Evolutionary conservation across 768 basidiomycete species (phyloP), one percentile per base, ranked within the genome.

Genomic region (Gyrodon lividus): DNA sequence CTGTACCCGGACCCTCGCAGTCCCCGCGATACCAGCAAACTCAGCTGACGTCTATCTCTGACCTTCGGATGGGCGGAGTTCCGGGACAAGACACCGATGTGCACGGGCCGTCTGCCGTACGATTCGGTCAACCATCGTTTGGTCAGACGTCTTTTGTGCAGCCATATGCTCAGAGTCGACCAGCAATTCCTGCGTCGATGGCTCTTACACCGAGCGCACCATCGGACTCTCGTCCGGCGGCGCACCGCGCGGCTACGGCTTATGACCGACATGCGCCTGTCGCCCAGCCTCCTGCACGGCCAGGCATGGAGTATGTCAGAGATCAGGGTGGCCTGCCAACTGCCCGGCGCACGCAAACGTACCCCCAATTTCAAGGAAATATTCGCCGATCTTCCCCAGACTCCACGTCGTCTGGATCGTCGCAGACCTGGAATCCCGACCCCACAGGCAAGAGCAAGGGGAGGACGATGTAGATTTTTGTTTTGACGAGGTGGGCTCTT

Each of bases 11-110:
- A 10, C 28, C 65, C 14, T 59, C 65, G 13, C 59, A 69, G 6
- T 64, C 67, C 7, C 67, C 68, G 19, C 60, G 62, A 16, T 60
- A 66, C 39, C 61, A 53, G 4, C 66, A 68, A 37, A 54, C 30
- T 6, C 39, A 60, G 2, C 58, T 67, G 35, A 59, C 66, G 2
- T n/a, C 55, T 31, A 33, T 52, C 37, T 40, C 51, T 14, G 44
- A 45, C 23, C 16, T 44, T 34, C 17, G 34, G 16, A 35, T 34
- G 19, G 19, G 33, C 17, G 37, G 23, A 5, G 44, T 52, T 14
- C 9, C 26, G 0, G 54, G 43, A 20, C 62, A 59, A 30, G 61
- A 63, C 6, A 3, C 30, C 0, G 26, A 7, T 22, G 17, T 20
- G 2, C 49, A 47, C 16, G 62, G 37, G 35, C 60, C 54, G 13